A percentile compares a stretch with the other conserved stretches of the same genome.
Evolutionary conservation across 306 rosid species (phyloP).

Genomic region (Coriaria nepalensis): DNA sequence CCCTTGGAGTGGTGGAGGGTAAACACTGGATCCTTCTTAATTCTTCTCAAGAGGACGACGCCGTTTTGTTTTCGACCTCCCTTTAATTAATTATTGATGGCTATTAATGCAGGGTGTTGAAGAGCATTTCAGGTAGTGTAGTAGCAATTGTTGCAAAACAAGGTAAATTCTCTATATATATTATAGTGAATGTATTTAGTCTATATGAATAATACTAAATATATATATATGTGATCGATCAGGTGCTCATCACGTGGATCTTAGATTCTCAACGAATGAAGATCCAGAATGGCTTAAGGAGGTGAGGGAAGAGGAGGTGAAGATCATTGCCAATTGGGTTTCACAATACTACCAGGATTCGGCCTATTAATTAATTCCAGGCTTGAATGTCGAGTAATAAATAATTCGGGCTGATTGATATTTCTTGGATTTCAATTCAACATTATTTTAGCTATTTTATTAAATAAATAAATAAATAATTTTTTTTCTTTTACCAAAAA

Average conservation of each 20-base stretch:
- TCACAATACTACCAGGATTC: constrained; percentile 43
- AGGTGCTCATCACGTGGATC: constrained; percentile 93
- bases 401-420: no score
- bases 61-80: neutral
- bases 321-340: constrained; percentile 48
- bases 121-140: constrained; percentile 42
- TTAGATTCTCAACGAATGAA: constrained; percentile 45
- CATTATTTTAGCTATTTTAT: no score
- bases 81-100: neutral
- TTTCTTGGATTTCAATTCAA: no score
- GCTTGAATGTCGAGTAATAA: no score
- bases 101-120: constrained; percentile 45
- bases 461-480: no score
- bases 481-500: no score
- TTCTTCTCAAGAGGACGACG: neutral
- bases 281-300: constrained; percentile 77
- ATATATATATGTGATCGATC: neutral
- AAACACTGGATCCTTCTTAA: neutral
- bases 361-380: constrained; percentile 15
- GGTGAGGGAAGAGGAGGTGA: constrained; percentile 44
- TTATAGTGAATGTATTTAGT: no score
- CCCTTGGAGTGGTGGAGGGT: constrained; percentile 99
- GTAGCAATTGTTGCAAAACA: constrained; percentile 65
- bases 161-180: constrained; percentile 27
- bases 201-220: no score